Conservation (phyloP, 306 rosid species). For the Canavalia gladiata region DNA sequence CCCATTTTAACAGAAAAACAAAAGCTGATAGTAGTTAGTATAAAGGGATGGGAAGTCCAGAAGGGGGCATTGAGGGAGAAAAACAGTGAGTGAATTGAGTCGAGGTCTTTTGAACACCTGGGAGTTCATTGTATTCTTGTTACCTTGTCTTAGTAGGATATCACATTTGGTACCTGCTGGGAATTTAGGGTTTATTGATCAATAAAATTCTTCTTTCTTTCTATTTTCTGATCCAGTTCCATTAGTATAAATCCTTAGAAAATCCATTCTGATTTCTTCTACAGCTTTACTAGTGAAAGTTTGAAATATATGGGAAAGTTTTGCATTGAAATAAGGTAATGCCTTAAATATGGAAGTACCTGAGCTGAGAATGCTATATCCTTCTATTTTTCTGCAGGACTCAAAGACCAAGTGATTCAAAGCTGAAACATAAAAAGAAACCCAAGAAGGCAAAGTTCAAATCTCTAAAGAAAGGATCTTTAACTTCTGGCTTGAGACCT, state of each 20-base stretch:
- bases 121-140: no score
- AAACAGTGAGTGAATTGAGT: no score
- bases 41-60: no score
- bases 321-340: conserved; percentile 9
- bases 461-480: conserved; percentile 87
- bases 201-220: no score
- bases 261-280: conserved; percentile 7
- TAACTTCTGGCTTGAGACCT: conserved; percentile 73
- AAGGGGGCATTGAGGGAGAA: no score
- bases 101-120: no score
- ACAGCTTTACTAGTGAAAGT: conserved; percentile 10
- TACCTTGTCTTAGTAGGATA: no score
- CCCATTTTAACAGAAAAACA: no score
- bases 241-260: background rate
- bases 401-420: conserved; percentile 65
- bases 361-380: conserved; percentile 40
- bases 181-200: no score
- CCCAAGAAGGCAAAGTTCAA: conserved; percentile 91
- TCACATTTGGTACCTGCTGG: no score
- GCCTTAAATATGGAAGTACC: conserved; percentile 23
- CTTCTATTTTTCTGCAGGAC: conserved; percentile 57
- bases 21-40: no score
- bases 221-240: no score
- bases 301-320: conserved; percentile 35
- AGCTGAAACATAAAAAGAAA: conserved; percentile 89